Evolutionary conservation across 2,329 filamentous ascomycete species (phyloP), one percentile per base, ranked within the genome.

Genomic region (Pestalotiopsis fici): DNA sequence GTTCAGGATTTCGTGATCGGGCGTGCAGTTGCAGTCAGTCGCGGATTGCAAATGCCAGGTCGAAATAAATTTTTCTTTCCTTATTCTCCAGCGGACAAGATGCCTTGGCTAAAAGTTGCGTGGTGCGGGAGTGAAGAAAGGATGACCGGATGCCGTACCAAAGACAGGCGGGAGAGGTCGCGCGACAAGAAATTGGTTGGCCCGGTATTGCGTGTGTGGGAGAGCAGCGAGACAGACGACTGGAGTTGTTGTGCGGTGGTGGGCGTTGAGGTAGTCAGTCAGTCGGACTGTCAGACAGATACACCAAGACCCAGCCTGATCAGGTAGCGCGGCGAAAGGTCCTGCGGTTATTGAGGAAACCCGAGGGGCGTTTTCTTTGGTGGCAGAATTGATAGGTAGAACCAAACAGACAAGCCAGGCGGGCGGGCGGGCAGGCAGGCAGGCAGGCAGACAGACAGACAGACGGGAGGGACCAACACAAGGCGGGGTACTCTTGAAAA

Each of bases 1-100:
- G 64, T 50, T 61, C 7, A 39, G 23, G 28, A n/a, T 66, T 35
- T 54, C 37, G 64, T 65, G 69, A 67, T 73, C 71, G 71, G 67
- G 67, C 37, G 31, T 47, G 60, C 43, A 43, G 60, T 63, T 54
- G 60, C 60, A 35, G 62, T 64, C 35, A 50, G 39, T n/a, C 21
- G 39, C 39, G 39, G 21, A 37, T 43, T 63, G 27, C 39, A 27
- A 15, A 25, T 56, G 62, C 43, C 47, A 64, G 62, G 47, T 54
- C 62, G 43, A 54, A 54, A 63, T 35, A 23, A 50, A 50, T 50
- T 50, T 50, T 50, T 50, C 18, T 50, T 18, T 18, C 37, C 28
- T n/a, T 50, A 15, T 50, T 35, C 31, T 37, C 28, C 27, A 35
- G 31, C 57, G 28, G 13, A 31, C 57, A 31, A 25, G 57, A 60